phyloP scores from a whole-genome alignment of 73 alveolate genomes.

The Diophrys appendiculata region DNA sequence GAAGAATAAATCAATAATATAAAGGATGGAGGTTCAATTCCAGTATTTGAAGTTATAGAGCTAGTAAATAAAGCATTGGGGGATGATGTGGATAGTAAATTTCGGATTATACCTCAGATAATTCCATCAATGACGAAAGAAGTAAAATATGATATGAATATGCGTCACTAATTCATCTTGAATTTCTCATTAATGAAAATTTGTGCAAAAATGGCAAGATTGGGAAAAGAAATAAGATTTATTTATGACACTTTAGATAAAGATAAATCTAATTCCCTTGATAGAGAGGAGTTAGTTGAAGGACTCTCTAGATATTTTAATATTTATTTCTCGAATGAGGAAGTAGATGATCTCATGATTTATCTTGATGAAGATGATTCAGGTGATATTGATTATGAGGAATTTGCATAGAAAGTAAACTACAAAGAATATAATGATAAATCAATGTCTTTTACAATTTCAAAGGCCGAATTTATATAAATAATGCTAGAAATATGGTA shows the following conservation, averaged over 20 bases:
- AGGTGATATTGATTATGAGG: constrained; percentile 19
- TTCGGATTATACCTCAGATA: no score
- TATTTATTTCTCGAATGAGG: constrained; percentile 6
- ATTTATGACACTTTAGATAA: constrained; percentile 52
- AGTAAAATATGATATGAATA: no score
- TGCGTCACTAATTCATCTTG: not conserved
- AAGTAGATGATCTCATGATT: not conserved
- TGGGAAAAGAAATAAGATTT: constrained; percentile 43
- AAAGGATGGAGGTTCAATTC: constrained; percentile 34
- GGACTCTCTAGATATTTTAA: constrained; percentile 12
- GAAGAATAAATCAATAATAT: constrained; percentile 23
- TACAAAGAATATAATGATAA: constrained; percentile 12
- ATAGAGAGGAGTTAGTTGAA: constrained; percentile 22
- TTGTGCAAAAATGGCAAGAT: constrained; percentile 32
- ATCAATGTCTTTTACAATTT: not conserved
- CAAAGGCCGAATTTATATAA: constrained; percentile 10
- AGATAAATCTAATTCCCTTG: constrained; percentile 49
- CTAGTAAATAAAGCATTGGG: constrained; percentile 17
- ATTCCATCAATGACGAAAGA: no score
- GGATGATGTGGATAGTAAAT: not conserved
- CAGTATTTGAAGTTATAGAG: constrained; percentile 24
- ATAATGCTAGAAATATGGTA: constrained; percentile 7
- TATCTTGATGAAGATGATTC: constrained; percentile 13
- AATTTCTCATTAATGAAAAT: constrained; percentile 40
- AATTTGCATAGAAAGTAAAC: constrained; percentile 8